Evolutionary conservation across 2,329 filamentous ascomycete species (phyloP).

Genomic region (Cryphonectria naterciae): DNA sequence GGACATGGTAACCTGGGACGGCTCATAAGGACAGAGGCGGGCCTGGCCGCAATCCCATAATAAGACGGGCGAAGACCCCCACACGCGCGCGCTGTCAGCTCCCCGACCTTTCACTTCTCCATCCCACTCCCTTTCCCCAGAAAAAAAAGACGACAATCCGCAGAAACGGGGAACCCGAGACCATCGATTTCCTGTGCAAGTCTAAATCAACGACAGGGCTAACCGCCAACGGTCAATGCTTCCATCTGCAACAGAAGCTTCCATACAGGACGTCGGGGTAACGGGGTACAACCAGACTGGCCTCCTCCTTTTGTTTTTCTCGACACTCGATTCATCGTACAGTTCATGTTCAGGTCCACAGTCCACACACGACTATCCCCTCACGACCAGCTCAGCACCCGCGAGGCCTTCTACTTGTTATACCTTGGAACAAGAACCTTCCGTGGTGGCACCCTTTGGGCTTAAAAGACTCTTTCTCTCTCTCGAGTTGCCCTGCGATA

Average conservation of each 20-base stretch:
- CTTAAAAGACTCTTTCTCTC: slow-evolving; percentile 7
- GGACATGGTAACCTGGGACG: slow-evolving; percentile 17
- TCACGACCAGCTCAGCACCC: slow-evolving; percentile 18
- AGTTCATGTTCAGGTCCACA: background rate
- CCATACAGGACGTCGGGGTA: slow-evolving; percentile 19
- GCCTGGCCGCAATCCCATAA: slow-evolving; percentile 11
- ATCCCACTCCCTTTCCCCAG: slow-evolving; percentile 26
- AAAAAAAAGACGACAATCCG: slow-evolving; percentile 22
- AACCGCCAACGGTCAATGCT: slow-evolving; percentile 19
- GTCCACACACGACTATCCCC: slow-evolving; percentile 8
- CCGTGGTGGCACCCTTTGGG: slow-evolving; percentile 19
- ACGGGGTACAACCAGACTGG: slow-evolving; percentile 11
- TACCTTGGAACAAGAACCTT: slow-evolving; percentile 6
- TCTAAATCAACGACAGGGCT: slow-evolving; percentile 19
- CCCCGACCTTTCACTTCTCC: slow-evolving; percentile 24
- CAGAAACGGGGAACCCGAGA: slow-evolving; percentile 18
- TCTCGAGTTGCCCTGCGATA: slow-evolving; percentile 4
- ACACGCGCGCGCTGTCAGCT: slow-evolving; percentile 25
- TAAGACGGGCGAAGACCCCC: slow-evolving; percentile 27
- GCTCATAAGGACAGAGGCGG: slow-evolving; percentile 9
- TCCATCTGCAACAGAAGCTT: slow-evolving; percentile 23
- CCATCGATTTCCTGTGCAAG: slow-evolving; percentile 18
- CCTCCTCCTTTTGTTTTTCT: slow-evolving; percentile 2
- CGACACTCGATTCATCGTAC: background rate
- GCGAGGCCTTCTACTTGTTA: slow-evolving; percentile 14